A percentile compares a stretch with the other conserved stretches of the same genome.
Conservation (phyloP, 2,329 filamentous ascomycete genomes). For the Verticillium nubilum region DNA sequence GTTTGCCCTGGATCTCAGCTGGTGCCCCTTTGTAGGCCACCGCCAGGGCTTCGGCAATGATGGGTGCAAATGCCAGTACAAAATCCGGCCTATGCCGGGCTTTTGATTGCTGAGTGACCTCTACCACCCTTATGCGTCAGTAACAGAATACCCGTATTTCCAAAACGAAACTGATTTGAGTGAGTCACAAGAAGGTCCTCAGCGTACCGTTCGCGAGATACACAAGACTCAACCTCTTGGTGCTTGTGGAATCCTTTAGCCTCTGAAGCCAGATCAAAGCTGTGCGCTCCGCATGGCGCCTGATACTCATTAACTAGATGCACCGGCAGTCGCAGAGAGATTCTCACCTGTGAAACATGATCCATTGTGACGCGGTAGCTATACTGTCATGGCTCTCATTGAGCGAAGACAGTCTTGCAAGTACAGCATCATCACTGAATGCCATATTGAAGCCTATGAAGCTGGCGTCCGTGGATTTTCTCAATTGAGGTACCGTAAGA, state of each 20-base stretch:
- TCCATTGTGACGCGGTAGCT: constrained; percentile 95
- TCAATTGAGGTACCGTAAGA: not conserved
- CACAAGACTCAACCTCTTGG: constrained; percentile 83
- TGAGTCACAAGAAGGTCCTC: not conserved
- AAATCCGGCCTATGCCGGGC: constrained; percentile 91
- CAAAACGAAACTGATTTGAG: not conserved
- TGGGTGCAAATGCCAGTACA: constrained; percentile 80
- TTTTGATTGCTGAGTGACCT: constrained; percentile 95
- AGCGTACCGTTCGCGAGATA: constrained; percentile 88
- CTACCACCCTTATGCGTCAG: constrained; percentile 37
- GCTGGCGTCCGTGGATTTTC: not conserved
- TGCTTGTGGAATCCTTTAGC: constrained; percentile 78
- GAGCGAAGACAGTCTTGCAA: constrained; percentile 88
- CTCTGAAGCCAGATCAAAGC: constrained; percentile 88
- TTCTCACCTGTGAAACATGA: constrained; percentile 92
- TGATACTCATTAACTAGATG: constrained; percentile 27
- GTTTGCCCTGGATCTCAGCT: constrained; percentile 79
- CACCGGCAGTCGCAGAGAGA: not conserved
- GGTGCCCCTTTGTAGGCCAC: constrained; percentile 88
- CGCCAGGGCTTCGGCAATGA: constrained; percentile 85
- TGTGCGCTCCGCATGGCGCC: constrained; percentile 86
- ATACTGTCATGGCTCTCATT: constrained; percentile 99
- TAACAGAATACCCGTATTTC: not conserved
- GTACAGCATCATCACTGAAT: constrained; percentile 91
- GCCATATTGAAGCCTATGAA: constrained; percentile 55